Base-by-base conservation (phyloP, 75 land plant genomes). In the Pinus taeda region DNA sequence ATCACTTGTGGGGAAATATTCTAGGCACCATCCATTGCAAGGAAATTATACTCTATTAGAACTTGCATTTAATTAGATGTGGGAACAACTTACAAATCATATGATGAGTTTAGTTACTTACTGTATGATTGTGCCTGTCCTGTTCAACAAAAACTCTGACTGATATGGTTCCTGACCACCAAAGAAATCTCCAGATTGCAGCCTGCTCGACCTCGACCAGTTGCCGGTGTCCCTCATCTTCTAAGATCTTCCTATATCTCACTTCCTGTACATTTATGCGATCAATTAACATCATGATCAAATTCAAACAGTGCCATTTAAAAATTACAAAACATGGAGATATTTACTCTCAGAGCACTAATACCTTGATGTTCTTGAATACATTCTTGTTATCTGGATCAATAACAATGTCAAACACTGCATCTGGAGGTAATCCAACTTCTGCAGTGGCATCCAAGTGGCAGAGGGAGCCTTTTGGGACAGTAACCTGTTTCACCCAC, bases 121-220 rank as follows among this genome's bases (percentile, higher is more conserved):
- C 99, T 36, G 90, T 77, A 73, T 88, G 84, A 74, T 85, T 80
- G 71, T 74, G 80, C 78, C 95, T 79, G 85, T 95, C 86, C 74
- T 97, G 97, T 72, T 97, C 99, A 12, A 95, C 99, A 36, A 84
- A 56, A 77, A 97, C 95, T 77, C 92, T 95, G 37, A 97, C 89
- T 13, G 87, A 76, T 49, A 97, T 82, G 59, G 92, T 92, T n/a
- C 99, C 99, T 24, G 99, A 92, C 84, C 91, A 94, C 92, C 99
- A 97, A 79, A 97, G 88, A 70, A 97, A 97, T 78, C 76, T 92
- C 99, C 99, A 97, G 37, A 84, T 73, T 12, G 99, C 99, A 57
- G 93, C 92, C 77, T 97, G 99, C 73, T 97, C 99, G 72, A 97
- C 82, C 84, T 97, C 99, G 57, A 97, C 98, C 56, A 97, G 83